phyloP scores from a whole-genome alignment of 768 basidiomycete species.

The Hypsizygus marmoreus region DNA sequence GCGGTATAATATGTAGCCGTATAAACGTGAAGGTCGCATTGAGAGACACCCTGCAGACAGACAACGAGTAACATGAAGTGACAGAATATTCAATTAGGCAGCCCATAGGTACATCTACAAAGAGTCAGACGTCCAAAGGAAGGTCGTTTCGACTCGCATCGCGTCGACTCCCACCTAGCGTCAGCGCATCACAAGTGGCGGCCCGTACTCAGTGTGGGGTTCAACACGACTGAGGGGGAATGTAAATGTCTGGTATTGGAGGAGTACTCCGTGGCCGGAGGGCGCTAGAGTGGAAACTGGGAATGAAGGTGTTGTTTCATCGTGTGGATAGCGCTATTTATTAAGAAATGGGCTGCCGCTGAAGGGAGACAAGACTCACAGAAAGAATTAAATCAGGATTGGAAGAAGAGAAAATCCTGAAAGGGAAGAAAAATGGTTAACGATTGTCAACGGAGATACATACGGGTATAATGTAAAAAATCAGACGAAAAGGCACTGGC shows the following conservation, averaged over 20 bases:
- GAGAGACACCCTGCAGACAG: no score
- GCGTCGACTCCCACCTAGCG: slow-evolving; percentile 71
- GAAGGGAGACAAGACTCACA: slow-evolving; percentile 3
- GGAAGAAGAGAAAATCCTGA: slow-evolving; percentile 6
- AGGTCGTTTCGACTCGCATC: slow-evolving; percentile 72
- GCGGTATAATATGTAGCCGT: no score
- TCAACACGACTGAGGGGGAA: slow-evolving; percentile 68
- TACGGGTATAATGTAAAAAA: slow-evolving; percentile 17
- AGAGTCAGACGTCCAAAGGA: slow-evolving; percentile 96
- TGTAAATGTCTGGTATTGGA: slow-evolving; percentile 68
- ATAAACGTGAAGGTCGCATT: no score
- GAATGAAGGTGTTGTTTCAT: slow-evolving; percentile 75
- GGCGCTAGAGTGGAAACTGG: slow-evolving; percentile 85
- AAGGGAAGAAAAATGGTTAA: no score
- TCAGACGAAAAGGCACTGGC: slow-evolving; percentile 91
- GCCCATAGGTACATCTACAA: no score
- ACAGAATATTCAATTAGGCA: no score
- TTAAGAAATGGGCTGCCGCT: no score
- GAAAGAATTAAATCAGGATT: background rate
- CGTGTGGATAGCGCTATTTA: no score
- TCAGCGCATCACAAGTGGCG: slow-evolving; percentile 71
- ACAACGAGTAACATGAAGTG: no score
- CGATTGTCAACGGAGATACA: no score
- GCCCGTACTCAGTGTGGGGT: slow-evolving; percentile 71
- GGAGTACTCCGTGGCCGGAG: slow-evolving; percentile 69